Base-by-base conservation (phyloP, 352 stramenopile genomes). In the Thraustochytrium striatum region DNA sequence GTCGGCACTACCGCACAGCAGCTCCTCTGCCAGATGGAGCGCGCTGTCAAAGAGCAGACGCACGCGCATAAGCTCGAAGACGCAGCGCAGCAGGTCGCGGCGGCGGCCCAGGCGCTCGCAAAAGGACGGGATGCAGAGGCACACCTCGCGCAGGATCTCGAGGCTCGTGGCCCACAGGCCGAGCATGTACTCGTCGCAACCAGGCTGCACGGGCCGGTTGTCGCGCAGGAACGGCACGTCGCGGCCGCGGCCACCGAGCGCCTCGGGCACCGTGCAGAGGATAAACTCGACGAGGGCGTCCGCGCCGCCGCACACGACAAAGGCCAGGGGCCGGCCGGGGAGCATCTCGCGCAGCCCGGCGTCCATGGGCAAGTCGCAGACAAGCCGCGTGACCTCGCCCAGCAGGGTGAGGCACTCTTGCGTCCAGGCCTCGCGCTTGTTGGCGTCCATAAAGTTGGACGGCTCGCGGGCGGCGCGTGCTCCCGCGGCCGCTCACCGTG, bases 41-140 rank as follows among this genome's bases (percentile, higher is more conserved):
- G 92, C 90, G 50, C 89, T 89, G 81, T 97, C 92, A 82, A 97
- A 98, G 80, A 92, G 92, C 57, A 87, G 88, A 69, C 89, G 83
- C 72, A 95, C 88, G 2, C 87, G 84, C 84, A 97, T 90, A 57
- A 97, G 87, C 57, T 94, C 91, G 79, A 98, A 97, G n/a, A 98
- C 83, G 82, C 95, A 95, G 70, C 94, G 86, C 11, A 97, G 87
- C 2, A 97, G 89, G 62, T 94, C 87, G 3, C 5, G 61, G 52
- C 52, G n/a, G 11, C 58, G 44, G 16, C 41, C 65, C 8, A 75
- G 39, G 41, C 61, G 41, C 44, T 58, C 16, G 65, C 32, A 47
- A 30, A 75, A 75, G 19, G 30, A 19, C 25, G 43, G 65, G 25
- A 30, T 61, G 52, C 65, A 75, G 11, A 75, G 44, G 35, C 65